These are phyloP conservation scores for Lactarius trivialis DNA, from an alignment of 768 basidiomycete species.

Conservation along the genomic window DNA sequence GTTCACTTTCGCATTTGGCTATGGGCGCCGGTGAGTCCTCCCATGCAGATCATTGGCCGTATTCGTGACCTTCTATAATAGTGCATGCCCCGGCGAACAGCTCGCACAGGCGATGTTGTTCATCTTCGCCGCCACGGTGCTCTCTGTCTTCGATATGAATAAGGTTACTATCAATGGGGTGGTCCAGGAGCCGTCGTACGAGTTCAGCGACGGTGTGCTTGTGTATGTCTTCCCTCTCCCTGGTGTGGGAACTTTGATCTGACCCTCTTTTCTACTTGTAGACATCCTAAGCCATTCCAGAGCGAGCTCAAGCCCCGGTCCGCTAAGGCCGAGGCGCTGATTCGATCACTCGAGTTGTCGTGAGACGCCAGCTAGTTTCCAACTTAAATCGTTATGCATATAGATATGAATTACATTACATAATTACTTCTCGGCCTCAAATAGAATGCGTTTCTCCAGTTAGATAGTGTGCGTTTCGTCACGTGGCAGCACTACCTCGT, in stretches of 20 bases:
- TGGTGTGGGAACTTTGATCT: background rate
- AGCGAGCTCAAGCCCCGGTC: conserved; percentile 24
- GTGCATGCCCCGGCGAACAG: conserved; percentile 22
- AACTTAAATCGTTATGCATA: background rate
- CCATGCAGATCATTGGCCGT: background rate
- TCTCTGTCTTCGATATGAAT: conserved; percentile 23
- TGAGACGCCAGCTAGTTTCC: background rate
- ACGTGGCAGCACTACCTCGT: no score
- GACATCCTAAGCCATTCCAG: conserved; percentile 25
- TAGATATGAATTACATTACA: no score
- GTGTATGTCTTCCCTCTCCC: conserved; percentile 6
- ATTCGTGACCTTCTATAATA: background rate
- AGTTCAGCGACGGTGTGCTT: conserved; percentile 20
- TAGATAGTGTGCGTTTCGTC: no score
- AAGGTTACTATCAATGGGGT: conserved; percentile 18
- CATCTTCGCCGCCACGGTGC: conserved; percentile 19
- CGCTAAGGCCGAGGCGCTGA: conserved; percentile 18
- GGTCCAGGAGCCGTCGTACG: conserved; percentile 17
- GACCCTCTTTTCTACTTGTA: background rate
- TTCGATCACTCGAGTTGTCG: conserved; percentile 11
- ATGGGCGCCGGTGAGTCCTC: conserved; percentile 26
- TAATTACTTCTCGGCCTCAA: no score
- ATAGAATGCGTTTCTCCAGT: no score
- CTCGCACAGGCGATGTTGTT: conserved; percentile 23
- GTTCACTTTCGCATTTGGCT: conserved; percentile 24